Conservation (phyloP, 2,329 filamentous ascomycete genomes). For the Phialocephala subalpina region DNA sequence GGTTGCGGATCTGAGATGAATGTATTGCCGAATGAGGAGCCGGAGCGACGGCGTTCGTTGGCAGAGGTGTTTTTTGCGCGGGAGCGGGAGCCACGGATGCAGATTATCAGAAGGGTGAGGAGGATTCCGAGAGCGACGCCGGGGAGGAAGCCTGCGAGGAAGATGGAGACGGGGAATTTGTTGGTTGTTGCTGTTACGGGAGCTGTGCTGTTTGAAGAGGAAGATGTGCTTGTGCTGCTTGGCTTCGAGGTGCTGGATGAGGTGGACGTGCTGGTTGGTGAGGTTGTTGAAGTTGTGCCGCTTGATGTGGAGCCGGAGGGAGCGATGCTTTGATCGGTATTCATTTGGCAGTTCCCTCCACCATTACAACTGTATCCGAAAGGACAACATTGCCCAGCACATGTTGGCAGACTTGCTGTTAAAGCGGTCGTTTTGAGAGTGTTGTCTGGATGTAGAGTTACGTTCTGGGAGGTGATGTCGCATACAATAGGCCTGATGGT, state of each 20-base stretch:
- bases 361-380: slow-evolving; percentile 71
- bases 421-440: slow-evolving; percentile 73
- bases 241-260: slow-evolving; percentile 22
- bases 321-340: slow-evolving; percentile 57
- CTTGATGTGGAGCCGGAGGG: slow-evolving; percentile 30
- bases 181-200: slow-evolving; percentile 26
- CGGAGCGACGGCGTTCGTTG: slow-evolving; percentile 38
- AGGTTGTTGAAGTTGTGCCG: slow-evolving; percentile 31
- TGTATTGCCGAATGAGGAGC: slow-evolving; percentile 53
- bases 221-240: slow-evolving; percentile 17
- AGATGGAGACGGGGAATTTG: slow-evolving; percentile 37
- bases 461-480: slow-evolving; percentile 68
- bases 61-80: slow-evolving; percentile 31
- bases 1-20: slow-evolving; percentile 58
- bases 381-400: slow-evolving; percentile 72
- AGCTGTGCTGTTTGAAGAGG: slow-evolving; percentile 32
- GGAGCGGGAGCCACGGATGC: slow-evolving; percentile 43
- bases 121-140: slow-evolving; percentile 57
- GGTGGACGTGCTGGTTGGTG: slow-evolving; percentile 31
- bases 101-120: slow-evolving; percentile 50
- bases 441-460: slow-evolving; percentile 61
- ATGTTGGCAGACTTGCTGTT: slow-evolving; percentile 61
- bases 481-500: slow-evolving; percentile 71
- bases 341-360: slow-evolving; percentile 55
- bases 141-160: slow-evolving; percentile 46